phyloP scores from a whole-genome alignment of 257 asterid genomes.

The Primulina eburnea region DNA sequence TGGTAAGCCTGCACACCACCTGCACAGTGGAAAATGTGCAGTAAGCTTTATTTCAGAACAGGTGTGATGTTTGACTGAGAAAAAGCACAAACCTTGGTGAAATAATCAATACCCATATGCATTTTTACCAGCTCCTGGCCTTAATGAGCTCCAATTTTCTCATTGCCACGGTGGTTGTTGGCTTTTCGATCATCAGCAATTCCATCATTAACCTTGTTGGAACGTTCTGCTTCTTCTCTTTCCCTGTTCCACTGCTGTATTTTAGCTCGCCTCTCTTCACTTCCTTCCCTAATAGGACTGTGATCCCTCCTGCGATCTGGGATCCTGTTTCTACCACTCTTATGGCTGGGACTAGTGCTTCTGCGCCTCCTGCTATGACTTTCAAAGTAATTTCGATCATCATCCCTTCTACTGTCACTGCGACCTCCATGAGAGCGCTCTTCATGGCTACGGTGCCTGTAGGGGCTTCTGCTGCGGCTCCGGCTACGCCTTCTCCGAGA shows the following conservation, averaged over 20 bases:
- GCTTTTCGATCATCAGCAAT: conserved; percentile 29
- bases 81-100: conserved; percentile 55
- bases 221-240: conserved; percentile 61
- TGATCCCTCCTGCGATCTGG: conserved; percentile 64
- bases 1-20: conserved; percentile 93
- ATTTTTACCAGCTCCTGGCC: conserved; percentile 26
- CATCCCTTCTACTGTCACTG: conserved; percentile 70
- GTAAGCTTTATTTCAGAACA: conserved; percentile 50
- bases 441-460: conserved; percentile 83
- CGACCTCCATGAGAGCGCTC: conserved; percentile 69
- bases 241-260: conserved; percentile 97
- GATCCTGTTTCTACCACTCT: conserved; percentile 74
- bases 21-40: conserved; percentile 98
- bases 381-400: conserved; percentile 67
- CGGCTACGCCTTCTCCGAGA: conserved; percentile 49
- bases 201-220: conserved; percentile 33
- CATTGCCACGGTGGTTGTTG: conserved; percentile 28
- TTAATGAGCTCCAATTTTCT: conserved; percentile 35
- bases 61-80: conserved; percentile 18
- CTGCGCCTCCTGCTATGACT: conserved; percentile 68
- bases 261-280: conserved; percentile 96
- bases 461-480: conserved; percentile 87
- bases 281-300: conserved; percentile 88
- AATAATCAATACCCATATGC: conserved; percentile 45
- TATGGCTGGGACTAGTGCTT: conserved; percentile 59